Percentiles rank a stretch among this genome's conserved stretches.
Conservation (phyloP, 805 yeast species). For the Saccharomycopsis sp. region DNA sequence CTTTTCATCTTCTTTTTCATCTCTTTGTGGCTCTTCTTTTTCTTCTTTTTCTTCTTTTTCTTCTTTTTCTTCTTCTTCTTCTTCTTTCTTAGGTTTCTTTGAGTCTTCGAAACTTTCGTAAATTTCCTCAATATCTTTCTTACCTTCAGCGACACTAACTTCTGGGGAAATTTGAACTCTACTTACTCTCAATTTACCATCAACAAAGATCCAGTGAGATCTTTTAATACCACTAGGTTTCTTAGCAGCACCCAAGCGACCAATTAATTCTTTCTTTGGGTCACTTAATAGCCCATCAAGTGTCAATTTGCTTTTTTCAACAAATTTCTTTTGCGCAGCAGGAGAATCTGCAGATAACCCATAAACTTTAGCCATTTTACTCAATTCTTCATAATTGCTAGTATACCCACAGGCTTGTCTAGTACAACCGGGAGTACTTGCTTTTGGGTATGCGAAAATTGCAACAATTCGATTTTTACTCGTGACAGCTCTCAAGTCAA, state of each 20-base stretch:
- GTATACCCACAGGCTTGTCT: slow-evolving; percentile 89
- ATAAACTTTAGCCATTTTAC: slow-evolving; percentile 51
- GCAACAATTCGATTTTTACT: slow-evolving; percentile 40
- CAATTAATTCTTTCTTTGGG: slow-evolving; percentile 62
- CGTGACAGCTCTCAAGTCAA: slow-evolving; percentile 40
- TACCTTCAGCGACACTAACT: slow-evolving; percentile 52
- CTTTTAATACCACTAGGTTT: slow-evolving; percentile 68
- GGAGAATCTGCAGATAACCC: slow-evolving; percentile 85
- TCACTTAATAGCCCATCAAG: slow-evolving; percentile 67
- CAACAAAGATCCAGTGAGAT: slow-evolving; percentile 86
- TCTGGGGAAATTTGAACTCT: slow-evolving; percentile 43
- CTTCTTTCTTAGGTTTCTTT: neutral
- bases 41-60: neutral
- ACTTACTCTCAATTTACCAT: slow-evolving; percentile 53
- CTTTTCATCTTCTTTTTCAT: neutral
- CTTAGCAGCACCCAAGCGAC: slow-evolving; percentile 77
- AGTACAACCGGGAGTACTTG: slow-evolving; percentile 95
- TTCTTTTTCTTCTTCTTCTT: neutral
- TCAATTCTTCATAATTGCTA: slow-evolving; percentile 49
- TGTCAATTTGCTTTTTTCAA: slow-evolving; percentile 63
- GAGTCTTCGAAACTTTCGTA: slow-evolving; percentile 17
- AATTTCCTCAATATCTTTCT: slow-evolving; percentile 44
- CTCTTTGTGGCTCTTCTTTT: neutral
- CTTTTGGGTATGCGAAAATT: slow-evolving; percentile 79
- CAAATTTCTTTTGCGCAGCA: slow-evolving; percentile 68